A percentile compares a stretch with the other conserved stretches of the same genome.
Conservation (phyloP, 768 basidiomycete species). For the Naganishia friedmannii region DNA sequence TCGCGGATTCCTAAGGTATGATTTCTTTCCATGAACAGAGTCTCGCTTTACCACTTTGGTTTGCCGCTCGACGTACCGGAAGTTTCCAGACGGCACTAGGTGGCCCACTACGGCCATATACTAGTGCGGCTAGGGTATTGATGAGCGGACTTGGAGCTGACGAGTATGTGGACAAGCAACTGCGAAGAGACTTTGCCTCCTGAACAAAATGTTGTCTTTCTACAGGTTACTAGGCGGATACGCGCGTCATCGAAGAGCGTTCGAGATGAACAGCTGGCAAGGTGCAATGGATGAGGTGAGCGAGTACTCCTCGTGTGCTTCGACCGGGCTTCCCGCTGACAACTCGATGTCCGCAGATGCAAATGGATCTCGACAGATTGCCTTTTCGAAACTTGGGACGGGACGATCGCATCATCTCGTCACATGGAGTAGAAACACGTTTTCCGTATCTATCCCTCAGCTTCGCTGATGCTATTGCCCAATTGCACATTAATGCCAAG, state of each 20-base stretch:
- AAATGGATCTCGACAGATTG: conserved; percentile 81
- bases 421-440: conserved; percentile 84
- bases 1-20: neutral
- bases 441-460: conserved; percentile 84
- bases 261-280: conserved; percentile 65
- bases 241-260: conserved; percentile 78
- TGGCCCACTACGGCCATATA: conserved; percentile 59
- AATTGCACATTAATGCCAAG: conserved; percentile 75
- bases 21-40: conserved; percentile 53
- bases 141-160: conserved; percentile 92
- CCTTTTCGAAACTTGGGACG: conserved; percentile 85
- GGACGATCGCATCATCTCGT: conserved; percentile 90
- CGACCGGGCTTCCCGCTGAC: neutral
- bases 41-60: conserved; percentile 88
- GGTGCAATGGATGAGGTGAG: conserved; percentile 76
- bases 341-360: conserved; percentile 60
- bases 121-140: conserved; percentile 73
- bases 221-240: conserved; percentile 78
- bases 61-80: conserved; percentile 80
- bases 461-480: conserved; percentile 71
- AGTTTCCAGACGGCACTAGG: conserved; percentile 55
- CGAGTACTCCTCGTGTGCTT: neutral
- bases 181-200: neutral
- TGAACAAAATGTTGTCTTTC: neutral
- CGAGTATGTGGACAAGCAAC: conserved; percentile 56